Percentiles rank a stretch among this genome's conserved stretches.
Conservation (phyloP, 306 rosid genomes). For the Vigna unguiculata region DNA sequence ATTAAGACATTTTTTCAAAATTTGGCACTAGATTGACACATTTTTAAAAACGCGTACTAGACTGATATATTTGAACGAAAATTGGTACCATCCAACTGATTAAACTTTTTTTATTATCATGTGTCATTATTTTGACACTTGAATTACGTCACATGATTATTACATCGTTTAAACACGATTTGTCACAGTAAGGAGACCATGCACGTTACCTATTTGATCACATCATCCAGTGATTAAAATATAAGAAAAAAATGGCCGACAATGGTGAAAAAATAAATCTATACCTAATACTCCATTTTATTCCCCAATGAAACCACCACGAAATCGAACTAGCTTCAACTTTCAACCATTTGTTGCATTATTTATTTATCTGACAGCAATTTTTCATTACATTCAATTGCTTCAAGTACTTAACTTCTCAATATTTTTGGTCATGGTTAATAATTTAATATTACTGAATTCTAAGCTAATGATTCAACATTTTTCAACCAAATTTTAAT, state of each 20-base stretch:
- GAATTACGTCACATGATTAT: too few species aligned
- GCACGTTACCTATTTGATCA: neutral
- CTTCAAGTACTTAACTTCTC: neutral
- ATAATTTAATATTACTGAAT: neutral
- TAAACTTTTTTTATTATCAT: too few species aligned
- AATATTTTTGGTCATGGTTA: neutral
- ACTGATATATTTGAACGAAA: too few species aligned
- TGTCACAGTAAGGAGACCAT: too few species aligned
- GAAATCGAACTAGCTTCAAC: neutral
- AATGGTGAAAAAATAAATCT: neutral
- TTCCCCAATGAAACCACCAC: neutral
- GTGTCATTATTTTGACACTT: too few species aligned
- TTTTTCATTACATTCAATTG: constrained; percentile 22
- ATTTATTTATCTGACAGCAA: neutral
- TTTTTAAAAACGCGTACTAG: too few species aligned
- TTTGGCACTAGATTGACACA: too few species aligned
- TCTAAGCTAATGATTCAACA: too few species aligned
- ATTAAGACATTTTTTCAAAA: too few species aligned
- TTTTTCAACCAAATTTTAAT: too few species aligned
- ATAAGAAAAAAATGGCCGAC: neutral
- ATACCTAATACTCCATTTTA: neutral
- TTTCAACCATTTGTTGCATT: neutral
- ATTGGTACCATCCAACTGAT: too few species aligned
- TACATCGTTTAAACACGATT: too few species aligned
- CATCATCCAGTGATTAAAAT: neutral